phyloP scores from a whole-genome alignment of 1,139 yeast genomes.

The Kluyveromyces sp. region DNA sequence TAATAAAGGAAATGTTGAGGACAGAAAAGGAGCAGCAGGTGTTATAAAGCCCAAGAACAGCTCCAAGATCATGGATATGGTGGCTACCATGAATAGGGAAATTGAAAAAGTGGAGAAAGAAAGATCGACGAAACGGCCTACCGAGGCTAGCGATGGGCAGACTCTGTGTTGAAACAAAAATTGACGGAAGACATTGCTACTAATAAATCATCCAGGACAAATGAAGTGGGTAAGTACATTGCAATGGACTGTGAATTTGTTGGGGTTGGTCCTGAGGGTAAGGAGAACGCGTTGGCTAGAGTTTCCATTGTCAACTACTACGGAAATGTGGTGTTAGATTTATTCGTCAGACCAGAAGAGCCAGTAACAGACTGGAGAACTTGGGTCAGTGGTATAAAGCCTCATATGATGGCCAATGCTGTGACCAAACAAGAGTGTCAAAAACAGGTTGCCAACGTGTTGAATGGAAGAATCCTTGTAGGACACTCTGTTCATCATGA shows the following conservation, averaged over 20 bases:
- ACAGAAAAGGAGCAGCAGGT: not conserved
- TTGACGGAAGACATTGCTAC: constrained; percentile 5
- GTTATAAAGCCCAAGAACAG: constrained; percentile 1
- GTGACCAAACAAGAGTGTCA: constrained; percentile 62
- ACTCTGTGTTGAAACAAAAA: constrained; percentile 6
- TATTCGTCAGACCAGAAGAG: constrained; percentile 67
- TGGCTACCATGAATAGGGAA: constrained; percentile 25
- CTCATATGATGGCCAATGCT: constrained; percentile 61
- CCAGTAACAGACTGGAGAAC: constrained; percentile 87
- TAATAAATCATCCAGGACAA: constrained; percentile 15
- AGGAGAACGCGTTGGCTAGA: constrained; percentile 68
- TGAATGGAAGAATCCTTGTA: constrained; percentile 52
- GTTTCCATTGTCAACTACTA: constrained; percentile 79
- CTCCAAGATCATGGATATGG: constrained; percentile 26
- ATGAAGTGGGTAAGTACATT: constrained; percentile 57
- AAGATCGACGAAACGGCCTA: constrained; percentile 11
- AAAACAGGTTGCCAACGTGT: constrained; percentile 38
- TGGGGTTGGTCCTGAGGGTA: constrained; percentile 73
- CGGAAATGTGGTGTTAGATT: constrained; percentile 65
- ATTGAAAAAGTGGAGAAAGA: constrained; percentile 19
- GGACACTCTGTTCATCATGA: constrained; percentile 88
- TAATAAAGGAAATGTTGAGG: not conserved
- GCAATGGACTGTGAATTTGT: constrained; percentile 95
- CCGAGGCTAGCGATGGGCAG: constrained; percentile 6
- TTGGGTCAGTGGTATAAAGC: constrained; percentile 84